phyloP scores from a whole-genome alignment of 805 yeast genomes.

The Candida coquimbonensis region DNA sequence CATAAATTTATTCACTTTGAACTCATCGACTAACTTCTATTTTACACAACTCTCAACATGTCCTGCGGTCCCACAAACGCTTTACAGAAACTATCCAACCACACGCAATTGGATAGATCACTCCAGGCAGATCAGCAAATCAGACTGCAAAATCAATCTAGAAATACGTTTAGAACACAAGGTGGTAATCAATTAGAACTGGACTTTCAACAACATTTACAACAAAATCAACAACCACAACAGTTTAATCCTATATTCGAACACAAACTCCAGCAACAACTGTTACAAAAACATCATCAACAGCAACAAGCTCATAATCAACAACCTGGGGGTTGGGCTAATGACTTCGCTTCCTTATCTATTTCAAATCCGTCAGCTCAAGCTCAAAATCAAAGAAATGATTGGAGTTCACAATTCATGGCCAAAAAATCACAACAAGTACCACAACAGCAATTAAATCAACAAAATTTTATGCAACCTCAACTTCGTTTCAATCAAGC shows the following conservation, averaged over 20 bases:
- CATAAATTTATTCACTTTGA: too few relatives aligned
- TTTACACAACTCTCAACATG: neutral
- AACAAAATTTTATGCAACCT: constrained; percentile 5
- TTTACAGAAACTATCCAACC: constrained; percentile 18
- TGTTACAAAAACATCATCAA: constrained; percentile 5
- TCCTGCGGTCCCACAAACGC: constrained; percentile 23
- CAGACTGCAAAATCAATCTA: constrained; percentile 5
- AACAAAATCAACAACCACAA: constrained; percentile 6
- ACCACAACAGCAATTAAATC: constrained; percentile 1
- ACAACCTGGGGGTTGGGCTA: constrained; percentile 17
- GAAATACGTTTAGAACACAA: constrained; percentile 8
- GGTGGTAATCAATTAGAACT: constrained; percentile 12
- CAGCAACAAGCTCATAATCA: constrained; percentile 2
- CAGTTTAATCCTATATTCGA: constrained; percentile 1
- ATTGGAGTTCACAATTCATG: constrained; percentile 18
- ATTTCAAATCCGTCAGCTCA: constrained; percentile 5
- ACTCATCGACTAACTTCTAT: neutral
- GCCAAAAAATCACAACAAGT: neutral
- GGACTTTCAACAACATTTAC: constrained; percentile 16
- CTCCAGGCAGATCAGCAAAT: constrained; percentile 18
- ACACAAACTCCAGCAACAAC: constrained; percentile 3
- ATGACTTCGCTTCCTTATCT: constrained; percentile 16
- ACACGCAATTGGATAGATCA: constrained; percentile 21
- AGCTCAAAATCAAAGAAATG: constrained; percentile 4
- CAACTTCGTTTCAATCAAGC: constrained; percentile 4